phyloP scores from a whole-genome alignment of 2,329 filamentous ascomycete genomes.

The Magnaporthiopsis rhizophila region DNA sequence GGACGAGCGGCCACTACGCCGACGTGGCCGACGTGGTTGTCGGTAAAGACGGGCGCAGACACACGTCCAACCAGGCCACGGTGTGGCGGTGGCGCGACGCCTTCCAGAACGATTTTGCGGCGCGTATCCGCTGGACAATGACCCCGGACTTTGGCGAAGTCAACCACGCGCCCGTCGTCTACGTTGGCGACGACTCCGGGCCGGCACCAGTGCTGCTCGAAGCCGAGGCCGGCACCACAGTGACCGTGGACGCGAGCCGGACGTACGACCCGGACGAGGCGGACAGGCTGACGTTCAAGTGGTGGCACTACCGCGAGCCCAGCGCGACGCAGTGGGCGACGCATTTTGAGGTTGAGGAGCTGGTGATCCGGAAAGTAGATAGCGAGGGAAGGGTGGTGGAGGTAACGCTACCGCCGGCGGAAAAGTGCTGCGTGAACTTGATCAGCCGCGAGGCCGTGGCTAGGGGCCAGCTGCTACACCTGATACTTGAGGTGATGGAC shows the following conservation, averaged over 20 bases:
- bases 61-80: constrained; percentile 24
- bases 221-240: constrained; percentile 28
- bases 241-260: constrained; percentile 34
- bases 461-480: constrained; percentile 36
- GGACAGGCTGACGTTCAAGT: constrained; percentile 34
- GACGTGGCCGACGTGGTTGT: constrained; percentile 22
- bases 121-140: constrained; percentile 31
- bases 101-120: constrained; percentile 34
- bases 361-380: constrained; percentile 10
- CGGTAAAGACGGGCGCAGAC: constrained; percentile 19
- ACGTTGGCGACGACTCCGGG: constrained; percentile 27
- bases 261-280: constrained; percentile 37
- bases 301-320: constrained; percentile 39
- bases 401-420: constrained; percentile 29
- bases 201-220: constrained; percentile 29
- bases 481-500: constrained; percentile 41
- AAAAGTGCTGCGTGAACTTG: constrained; percentile 29
- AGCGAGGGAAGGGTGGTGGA: constrained; percentile 18
- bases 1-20: constrained; percentile 17
- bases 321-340: constrained; percentile 31
- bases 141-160: constrained; percentile 19
- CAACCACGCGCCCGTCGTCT: constrained; percentile 38
- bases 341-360: constrained; percentile 19
- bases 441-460: constrained; percentile 25
- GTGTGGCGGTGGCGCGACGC: constrained; percentile 34